Evolutionary conservation across 1,284 basidiomycete species (phyloP), one percentile per base, ranked within the genome.

Genomic region (Pseudozyma flocculosa): DNA sequence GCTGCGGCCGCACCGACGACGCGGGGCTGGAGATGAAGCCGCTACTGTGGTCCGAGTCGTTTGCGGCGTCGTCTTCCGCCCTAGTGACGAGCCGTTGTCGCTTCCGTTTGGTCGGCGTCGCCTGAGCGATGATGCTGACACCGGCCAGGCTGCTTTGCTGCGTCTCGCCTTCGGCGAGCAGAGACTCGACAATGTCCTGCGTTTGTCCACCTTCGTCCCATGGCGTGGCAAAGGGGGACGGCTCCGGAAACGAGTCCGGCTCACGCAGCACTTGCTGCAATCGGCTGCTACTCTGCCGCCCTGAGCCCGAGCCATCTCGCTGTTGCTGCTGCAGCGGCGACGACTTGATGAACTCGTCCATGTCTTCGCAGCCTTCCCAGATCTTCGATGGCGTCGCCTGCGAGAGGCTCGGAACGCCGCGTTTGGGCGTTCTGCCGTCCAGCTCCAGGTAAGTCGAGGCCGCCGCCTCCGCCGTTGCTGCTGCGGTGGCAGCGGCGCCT

Each of bases 21-120:
- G 57, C 55, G 13, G 63, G 63, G 19, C 55, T 59, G 23, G 59
- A 66, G 40, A 66, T 66, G 15, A 66, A 57, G 0, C 63, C 63
- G 32, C 54, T 58, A 9, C 47, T 52, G 3, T 40, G 40, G 23
- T 43, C 41, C 41, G 41, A 43, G n/a, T 43, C 41, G 3, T 43
- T 17, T 11, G 23, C 40, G 18, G 44, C 26, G 48, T 59, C 26
- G 19, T 26, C 45, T 3, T 40, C 47, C 15, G 39, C 14, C 40
- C n/a, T n/a, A n/a, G 48, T 45, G 9, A 50, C 47, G 32, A n/a
- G 24, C 13, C 23, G 48, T 22, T 48, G 48, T 32, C 43, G 26
- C 48, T 50, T 60, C 32, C 63, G 36, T 23, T 45, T 50, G 29
- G 54, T 40, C 48, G 40, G 26, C 37, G 23, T 41, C 40, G 40